phyloP scores from a whole-genome alignment of 768 basidiomycete genomes.

The Trametes sanguinea region DNA sequence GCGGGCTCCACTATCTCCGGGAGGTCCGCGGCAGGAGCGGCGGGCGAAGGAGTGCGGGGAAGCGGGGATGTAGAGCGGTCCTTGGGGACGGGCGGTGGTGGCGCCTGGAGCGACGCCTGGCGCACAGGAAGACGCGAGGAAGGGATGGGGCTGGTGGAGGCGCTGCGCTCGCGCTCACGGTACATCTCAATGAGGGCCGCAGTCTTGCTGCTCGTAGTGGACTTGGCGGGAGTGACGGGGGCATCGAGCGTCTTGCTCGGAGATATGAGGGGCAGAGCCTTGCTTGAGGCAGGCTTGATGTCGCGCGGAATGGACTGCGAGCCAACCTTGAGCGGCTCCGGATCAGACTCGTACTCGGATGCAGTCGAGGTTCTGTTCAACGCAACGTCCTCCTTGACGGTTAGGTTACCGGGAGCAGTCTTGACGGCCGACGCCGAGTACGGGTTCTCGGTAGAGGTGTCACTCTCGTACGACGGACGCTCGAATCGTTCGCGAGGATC shows the following conservation, averaged over 20 bases:
- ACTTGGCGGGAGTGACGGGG: conserved; percentile 22
- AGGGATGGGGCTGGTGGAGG: conserved; percentile 17
- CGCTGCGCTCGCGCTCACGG: conserved; percentile 62
- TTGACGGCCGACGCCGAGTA: conserved; percentile 11
- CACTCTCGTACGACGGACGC: conserved; percentile 27
- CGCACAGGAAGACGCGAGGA: conserved; percentile 42
- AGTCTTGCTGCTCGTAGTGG: conserved; percentile 55
- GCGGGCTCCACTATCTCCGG: conserved; percentile 22
- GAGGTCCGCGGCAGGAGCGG: conserved; percentile 23
- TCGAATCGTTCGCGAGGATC: conserved; percentile 22
- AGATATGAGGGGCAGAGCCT: conserved; percentile 1
- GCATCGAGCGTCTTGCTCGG: not conserved
- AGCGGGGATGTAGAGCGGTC: conserved; percentile 39
- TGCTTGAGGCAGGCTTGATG: conserved; percentile 3
- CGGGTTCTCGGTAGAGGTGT: conserved; percentile 22
- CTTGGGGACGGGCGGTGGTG: conserved; percentile 18
- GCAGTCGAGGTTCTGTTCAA: conserved; percentile 10
- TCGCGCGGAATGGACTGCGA: conserved; percentile 18
- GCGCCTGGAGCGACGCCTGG: conserved; percentile 28
- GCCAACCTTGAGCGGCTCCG: conserved; percentile 13
- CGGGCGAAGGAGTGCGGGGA: conserved; percentile 32
- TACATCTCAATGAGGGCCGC: conserved; percentile 86
- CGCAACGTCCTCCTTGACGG: not conserved
- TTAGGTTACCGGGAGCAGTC: conserved; percentile 2
- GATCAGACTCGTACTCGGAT: conserved; percentile 20